Base-by-base conservation (phyloP, 768 basidiomycete genomes). In the Trametes sanguinea region DNA sequence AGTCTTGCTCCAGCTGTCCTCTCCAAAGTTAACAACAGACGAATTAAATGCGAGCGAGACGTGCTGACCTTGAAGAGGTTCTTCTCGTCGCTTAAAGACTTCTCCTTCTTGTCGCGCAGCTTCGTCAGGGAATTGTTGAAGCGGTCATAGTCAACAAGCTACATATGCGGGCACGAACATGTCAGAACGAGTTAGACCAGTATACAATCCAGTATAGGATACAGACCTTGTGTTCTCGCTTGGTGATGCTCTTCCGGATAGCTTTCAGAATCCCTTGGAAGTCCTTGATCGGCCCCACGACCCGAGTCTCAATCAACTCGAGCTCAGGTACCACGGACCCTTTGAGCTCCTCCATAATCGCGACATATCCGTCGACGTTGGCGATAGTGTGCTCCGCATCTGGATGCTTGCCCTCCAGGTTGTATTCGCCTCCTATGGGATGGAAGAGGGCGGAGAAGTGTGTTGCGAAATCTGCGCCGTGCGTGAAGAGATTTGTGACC, bases 101-200 rank as follows among this genome's bases (percentile, higher is more conserved):
- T 99, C 72, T 99, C 96, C 77, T 98, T 96, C 85, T 99, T 99
- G 74, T 99, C 96, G 60, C 97, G 82, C 61, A 98, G 80, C 76
- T 99, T 98, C 60, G 89, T 94, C 66, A 98, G 77, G 17, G 94
- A 93, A 70, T 97, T 98, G 75, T 98, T 98, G 81, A 86, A 92
- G 52, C 97, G 89, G 78, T 99, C 97, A 67, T 88, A 99, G 76
- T 99, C 97, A 29, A 89, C 79, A 61, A 98, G 81, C 91, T 92
- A 63, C 16, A 55, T 0, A 6, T 51, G 5, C 8, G 37, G 5
- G 4, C 22, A 6, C 33, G 45, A 6, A 7, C 39, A 6, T 50
- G 16, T 16, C 17, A 43, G 29, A 2, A 37, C 11, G 22, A 37
- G 35, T 11, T 6, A 37, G 35, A 6, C 11, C 35, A 37, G 22